Percentiles rank a stretch among this genome's conserved stretches.
These are phyloP conservation scores for Clarireedia homoeocarpa DNA, from an alignment of 2,329 filamentous ascomycete species.

Conservation along the genomic window DNA sequence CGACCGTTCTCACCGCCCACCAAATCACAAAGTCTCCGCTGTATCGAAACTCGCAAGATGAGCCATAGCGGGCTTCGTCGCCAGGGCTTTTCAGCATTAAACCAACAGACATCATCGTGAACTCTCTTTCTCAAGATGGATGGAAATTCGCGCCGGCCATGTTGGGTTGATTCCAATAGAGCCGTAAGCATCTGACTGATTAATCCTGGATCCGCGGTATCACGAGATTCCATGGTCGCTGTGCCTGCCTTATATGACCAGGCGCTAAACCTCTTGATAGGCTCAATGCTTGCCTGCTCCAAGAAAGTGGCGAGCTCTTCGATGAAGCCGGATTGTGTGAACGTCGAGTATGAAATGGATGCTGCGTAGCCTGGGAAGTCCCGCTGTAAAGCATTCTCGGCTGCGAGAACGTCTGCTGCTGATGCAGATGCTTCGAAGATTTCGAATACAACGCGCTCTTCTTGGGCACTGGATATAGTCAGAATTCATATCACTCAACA, in stretches of 20 bases:
- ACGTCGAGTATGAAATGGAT: slow-evolving; percentile 34
- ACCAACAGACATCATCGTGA: slow-evolving; percentile 51
- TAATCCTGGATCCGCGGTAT: slow-evolving; percentile 48
- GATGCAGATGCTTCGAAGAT: slow-evolving; percentile 51
- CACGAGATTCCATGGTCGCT: slow-evolving; percentile 44
- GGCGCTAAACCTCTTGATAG: slow-evolving; percentile 45
- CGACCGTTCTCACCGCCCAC: slow-evolving; percentile 35
- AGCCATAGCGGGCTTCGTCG: slow-evolving; percentile 55
- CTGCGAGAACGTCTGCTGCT: slow-evolving; percentile 43
- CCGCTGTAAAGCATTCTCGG: slow-evolving; percentile 45
- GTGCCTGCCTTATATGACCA: slow-evolving; percentile 43
- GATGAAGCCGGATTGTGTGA: slow-evolving; percentile 38
- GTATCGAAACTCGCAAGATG: slow-evolving; percentile 47
- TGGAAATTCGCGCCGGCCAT: slow-evolving; percentile 36
- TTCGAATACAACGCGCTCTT: slow-evolving; percentile 42
- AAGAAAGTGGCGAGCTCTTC: slow-evolving; percentile 43
- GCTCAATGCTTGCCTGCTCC: slow-evolving; percentile 46
- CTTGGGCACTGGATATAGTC: not conserved
- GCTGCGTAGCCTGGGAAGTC: slow-evolving; percentile 51
- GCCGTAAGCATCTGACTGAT: slow-evolving; percentile 54
- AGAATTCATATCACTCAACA: not conserved
- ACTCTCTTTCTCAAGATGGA: slow-evolving; percentile 46
- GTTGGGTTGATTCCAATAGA: slow-evolving; percentile 41
- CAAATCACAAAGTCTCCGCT: slow-evolving; percentile 40
- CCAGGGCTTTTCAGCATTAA: slow-evolving; percentile 47